A percentile compares a stretch with the other conserved stretches of the same genome.
Evolutionary conservation across 192 early-diverging fungal species (phyloP).

Genomic region (Phlyctochytrium planicorne): DNA sequence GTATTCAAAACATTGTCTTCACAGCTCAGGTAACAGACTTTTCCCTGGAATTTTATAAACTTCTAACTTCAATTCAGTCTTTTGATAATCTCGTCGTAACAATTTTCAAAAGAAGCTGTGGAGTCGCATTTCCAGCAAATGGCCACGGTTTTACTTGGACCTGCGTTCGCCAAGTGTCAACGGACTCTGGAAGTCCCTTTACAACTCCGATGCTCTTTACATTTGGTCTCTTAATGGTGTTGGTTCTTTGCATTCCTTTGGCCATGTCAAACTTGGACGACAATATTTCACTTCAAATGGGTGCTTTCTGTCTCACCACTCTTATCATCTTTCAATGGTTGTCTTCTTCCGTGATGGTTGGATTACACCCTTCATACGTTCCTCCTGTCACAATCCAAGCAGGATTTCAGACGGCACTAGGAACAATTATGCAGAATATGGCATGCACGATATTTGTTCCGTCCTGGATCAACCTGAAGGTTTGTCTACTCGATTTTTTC

Average conservation of each 20-base stretch:
- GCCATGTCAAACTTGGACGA: constrained; percentile 55
- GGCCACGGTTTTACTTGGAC: constrained; percentile 23
- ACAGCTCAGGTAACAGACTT: constrained; percentile 34
- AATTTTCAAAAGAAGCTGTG: constrained; percentile 54
- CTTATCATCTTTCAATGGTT: constrained; percentile 47
- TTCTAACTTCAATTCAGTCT: too few relatives aligned
- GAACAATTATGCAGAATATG: constrained; percentile 54
- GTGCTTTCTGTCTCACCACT: constrained; percentile 46
- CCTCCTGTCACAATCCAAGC: constrained; percentile 26
- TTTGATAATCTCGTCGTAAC: constrained; percentile 54
- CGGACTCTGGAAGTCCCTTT: constrained; percentile 14
- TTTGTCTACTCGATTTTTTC: constrained; percentile 3
- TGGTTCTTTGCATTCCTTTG: constrained; percentile 44
- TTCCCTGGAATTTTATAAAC: not conserved
- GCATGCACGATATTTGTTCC: constrained; percentile 53
- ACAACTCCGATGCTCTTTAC: not conserved
- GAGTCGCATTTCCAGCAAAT: constrained; percentile 26
- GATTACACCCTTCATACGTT: constrained; percentile 22
- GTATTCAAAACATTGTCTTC: constrained; percentile 50
- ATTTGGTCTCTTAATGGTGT: constrained; percentile 18
- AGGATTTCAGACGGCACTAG: constrained; percentile 35
- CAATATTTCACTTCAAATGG: constrained; percentile 53
- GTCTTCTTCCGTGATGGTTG: constrained; percentile 18
- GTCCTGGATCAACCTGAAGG: constrained; percentile 61
- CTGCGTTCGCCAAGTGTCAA: constrained; percentile 21